These are phyloP conservation scores for Cladosporium sp. DNA, from an alignment of 2,329 filamentous ascomycete genomes.

Conservation along the genomic window DNA sequence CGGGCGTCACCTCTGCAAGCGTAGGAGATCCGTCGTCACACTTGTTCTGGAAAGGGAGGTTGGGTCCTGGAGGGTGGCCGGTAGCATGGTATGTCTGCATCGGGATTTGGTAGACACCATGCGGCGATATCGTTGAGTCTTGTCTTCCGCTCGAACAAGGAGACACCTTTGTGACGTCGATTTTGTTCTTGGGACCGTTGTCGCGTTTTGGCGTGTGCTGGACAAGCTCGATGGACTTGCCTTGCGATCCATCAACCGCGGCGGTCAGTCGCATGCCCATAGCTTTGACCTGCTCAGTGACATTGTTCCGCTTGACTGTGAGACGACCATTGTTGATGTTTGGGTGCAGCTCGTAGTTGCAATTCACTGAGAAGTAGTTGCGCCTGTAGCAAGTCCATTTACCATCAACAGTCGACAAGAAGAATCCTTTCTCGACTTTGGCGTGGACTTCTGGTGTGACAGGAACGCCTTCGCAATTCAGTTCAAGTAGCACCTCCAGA, in stretches of 20 bases:
- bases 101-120: slow-evolving; percentile 35
- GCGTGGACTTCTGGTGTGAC: slow-evolving; percentile 74
- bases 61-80: slow-evolving; percentile 38
- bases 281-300: slow-evolving; percentile 62
- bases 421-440: slow-evolving; percentile 87
- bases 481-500: slow-evolving; percentile 57
- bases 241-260: slow-evolving; percentile 72
- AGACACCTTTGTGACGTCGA: slow-evolving; percentile 68
- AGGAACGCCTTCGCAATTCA: slow-evolving; percentile 59
- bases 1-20: slow-evolving; percentile 19
- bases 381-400: slow-evolving; percentile 92
- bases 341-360: slow-evolving; percentile 72
- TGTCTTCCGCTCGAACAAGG: slow-evolving; percentile 57
- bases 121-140: slow-evolving; percentile 40
- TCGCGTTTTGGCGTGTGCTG: slow-evolving; percentile 91
- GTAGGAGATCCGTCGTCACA: slow-evolving; percentile 24
- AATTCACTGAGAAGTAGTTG: slow-evolving; percentile 87
- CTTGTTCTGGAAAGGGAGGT: slow-evolving; percentile 44
- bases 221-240: slow-evolving; percentile 78
- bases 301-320: slow-evolving; percentile 54
- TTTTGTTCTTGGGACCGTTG: slow-evolving; percentile 75
- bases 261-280: slow-evolving; percentile 86
- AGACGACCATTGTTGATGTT: slow-evolving; percentile 57
- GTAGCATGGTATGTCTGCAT: slow-evolving; percentile 43
- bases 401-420: slow-evolving; percentile 62